These are phyloP conservation scores for Lipomyces anomalus DNA, from an alignment of 805 yeast species.

Conservation along the genomic window DNA sequence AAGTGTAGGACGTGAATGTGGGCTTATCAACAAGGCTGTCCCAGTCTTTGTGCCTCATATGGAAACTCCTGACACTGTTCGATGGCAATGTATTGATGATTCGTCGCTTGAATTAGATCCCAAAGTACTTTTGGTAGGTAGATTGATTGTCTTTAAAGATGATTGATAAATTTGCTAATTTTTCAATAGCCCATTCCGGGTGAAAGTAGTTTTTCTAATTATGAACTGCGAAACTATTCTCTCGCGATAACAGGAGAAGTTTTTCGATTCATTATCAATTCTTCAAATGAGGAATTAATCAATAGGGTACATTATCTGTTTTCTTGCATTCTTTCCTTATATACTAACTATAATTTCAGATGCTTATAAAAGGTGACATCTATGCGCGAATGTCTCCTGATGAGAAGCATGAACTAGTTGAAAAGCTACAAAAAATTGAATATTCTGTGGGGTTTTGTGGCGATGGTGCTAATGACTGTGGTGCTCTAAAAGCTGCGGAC, in stretches of 20 bases:
- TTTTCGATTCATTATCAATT: constrained; percentile 64
- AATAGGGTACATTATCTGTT: neutral
- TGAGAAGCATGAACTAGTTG: constrained; percentile 93
- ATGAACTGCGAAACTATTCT: constrained; percentile 42
- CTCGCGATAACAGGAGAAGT: constrained; percentile 92
- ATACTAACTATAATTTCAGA: constrained; percentile 37
- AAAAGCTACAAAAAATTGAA: constrained; percentile 73
- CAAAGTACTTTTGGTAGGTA: constrained; percentile 54
- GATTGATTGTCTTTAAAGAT: too few species aligned
- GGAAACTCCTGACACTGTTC: constrained; percentile 16
- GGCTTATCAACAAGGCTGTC: constrained; percentile 45
- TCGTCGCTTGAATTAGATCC: constrained; percentile 54
- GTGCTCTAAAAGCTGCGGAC: constrained; percentile 96
- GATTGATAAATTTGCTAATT: too few species aligned
- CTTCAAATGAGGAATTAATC: constrained; percentile 37
- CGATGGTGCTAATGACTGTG: constrained; percentile 99
- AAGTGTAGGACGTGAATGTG: constrained; percentile 85
- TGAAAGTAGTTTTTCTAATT: constrained; percentile 32
- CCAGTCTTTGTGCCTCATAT: constrained; percentile 59
- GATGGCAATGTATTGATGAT: constrained; percentile 41
- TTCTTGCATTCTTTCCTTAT: neutral
- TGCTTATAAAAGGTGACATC: constrained; percentile 67
- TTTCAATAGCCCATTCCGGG: too few species aligned
- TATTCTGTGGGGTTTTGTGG: constrained; percentile 97
- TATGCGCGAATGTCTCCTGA: constrained; percentile 99